phyloP scores from a whole-genome alignment of 148 eudicot genomes.

The Hydrangea macrophylla region DNA sequence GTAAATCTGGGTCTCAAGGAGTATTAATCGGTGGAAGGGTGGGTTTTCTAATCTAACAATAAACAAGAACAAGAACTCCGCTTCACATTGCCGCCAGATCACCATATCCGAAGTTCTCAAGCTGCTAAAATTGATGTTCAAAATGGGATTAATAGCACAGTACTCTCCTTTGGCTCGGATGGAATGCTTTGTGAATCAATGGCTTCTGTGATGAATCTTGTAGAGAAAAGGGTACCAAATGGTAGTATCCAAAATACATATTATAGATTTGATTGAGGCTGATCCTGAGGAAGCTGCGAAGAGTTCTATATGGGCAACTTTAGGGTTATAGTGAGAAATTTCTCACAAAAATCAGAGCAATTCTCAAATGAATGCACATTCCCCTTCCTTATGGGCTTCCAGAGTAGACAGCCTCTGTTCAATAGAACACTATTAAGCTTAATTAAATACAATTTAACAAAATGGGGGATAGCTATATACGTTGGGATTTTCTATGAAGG shows the following conservation, averaged over 20 bases:
- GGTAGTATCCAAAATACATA: constrained; percentile 29
- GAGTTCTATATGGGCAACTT: constrained; percentile 90
- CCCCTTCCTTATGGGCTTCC: too few relatives aligned
- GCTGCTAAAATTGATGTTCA: constrained; percentile 39
- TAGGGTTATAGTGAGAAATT: too few relatives aligned
- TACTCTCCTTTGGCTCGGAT: constrained; percentile 66
- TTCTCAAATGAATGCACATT: too few relatives aligned
- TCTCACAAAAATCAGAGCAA: too few relatives aligned
- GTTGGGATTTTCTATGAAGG: too few relatives aligned
- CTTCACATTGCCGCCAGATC: constrained; percentile 50
- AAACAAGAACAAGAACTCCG: constrained; percentile 77
- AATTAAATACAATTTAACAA: too few relatives aligned
- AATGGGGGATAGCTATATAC: too few relatives aligned
- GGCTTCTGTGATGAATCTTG: constrained; percentile 40
- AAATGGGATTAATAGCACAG: constrained; percentile 49
- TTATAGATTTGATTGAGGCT: constrained; percentile 32
- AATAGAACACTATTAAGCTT: too few relatives aligned
- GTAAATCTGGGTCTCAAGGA: too few relatives aligned
- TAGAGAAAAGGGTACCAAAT: constrained; percentile 31
- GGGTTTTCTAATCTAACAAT: too few relatives aligned
- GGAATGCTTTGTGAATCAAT: constrained; percentile 41
- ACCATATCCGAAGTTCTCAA: constrained; percentile 61
- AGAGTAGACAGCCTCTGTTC: too few relatives aligned
- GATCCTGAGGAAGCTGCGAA: constrained; percentile 93
- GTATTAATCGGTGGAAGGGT: too few relatives aligned